These are phyloP conservation scores for Saturnispora zaruensis DNA, from an alignment of 805 yeast genomes.

Conservation along the genomic window DNA sequence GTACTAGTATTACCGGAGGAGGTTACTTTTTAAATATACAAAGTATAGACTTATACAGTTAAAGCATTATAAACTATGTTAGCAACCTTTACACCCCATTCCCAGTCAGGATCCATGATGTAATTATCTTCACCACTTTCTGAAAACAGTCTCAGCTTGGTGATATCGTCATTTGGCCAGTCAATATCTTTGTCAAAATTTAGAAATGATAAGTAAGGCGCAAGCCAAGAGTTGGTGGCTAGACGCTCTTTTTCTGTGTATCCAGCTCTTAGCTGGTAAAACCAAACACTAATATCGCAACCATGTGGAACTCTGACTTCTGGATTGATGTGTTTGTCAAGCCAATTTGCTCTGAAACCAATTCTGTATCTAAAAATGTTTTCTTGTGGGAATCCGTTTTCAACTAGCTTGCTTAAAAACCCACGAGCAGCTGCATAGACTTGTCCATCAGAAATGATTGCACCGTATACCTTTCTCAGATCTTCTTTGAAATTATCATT, in stretches of 20 bases:
- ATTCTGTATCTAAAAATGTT: constrained; percentile 27
- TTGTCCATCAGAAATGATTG: constrained; percentile 33
- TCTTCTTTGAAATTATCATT: constrained; percentile 12
- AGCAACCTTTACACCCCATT: constrained; percentile 32
- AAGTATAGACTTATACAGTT: background rate
- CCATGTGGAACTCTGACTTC: constrained; percentile 31
- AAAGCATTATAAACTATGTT: constrained; percentile 19
- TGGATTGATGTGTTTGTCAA: constrained; percentile 16
- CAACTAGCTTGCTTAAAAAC: constrained; percentile 25
- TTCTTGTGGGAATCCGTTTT: constrained; percentile 23
- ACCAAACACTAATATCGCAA: constrained; percentile 31
- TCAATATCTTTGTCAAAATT: constrained; percentile 21
- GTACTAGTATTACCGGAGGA: constrained; percentile 59
- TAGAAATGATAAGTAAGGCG: constrained; percentile 27
- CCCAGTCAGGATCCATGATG: constrained; percentile 29
- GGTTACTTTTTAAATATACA: constrained; percentile 39
- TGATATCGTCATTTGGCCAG: constrained; percentile 26
- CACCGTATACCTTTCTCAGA: constrained; percentile 25
- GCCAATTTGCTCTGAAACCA: constrained; percentile 22
- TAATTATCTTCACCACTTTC: constrained; percentile 24
- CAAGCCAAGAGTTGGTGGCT: constrained; percentile 21
- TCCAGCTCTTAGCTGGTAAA: constrained; percentile 23
- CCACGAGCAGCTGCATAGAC: constrained; percentile 33
- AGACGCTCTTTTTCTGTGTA: constrained; percentile 23
- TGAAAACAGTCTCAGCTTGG: constrained; percentile 23